Percentiles rank a stretch among this genome's conserved stretches.
phyloP scores from a whole-genome alignment of 139 green algal species.

The Tetraselmis striata region DNA sequence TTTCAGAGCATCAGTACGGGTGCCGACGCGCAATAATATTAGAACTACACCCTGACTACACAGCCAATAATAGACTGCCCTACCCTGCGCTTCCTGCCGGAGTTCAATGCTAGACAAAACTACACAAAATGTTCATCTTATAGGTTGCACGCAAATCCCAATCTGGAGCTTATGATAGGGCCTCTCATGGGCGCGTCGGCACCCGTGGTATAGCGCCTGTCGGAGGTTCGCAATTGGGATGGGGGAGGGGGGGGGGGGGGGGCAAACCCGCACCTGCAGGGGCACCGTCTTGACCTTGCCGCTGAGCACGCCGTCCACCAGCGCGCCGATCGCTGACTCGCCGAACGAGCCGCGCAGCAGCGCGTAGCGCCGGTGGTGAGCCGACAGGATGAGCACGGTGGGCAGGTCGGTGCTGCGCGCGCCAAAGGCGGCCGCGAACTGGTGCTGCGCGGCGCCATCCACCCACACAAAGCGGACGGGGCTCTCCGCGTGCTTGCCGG shows the following conservation, averaged over 20 bases:
- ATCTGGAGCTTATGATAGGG: no score
- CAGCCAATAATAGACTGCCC: no score
- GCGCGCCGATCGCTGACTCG: neutral
- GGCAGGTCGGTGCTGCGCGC: neutral
- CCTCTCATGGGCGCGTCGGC: no score
- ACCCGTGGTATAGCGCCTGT: no score
- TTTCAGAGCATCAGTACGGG: no score
- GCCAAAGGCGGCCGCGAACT: neutral
- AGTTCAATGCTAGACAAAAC: no score
- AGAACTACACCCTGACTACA: no score
- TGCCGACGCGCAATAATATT: no score
- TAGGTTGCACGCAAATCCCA: no score
- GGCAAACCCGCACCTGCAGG: conserved; percentile 1
- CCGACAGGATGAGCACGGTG: neutral
- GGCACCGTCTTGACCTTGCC: neutral
- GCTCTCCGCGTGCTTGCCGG: neutral
- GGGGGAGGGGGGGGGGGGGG: neutral
- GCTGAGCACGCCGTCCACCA: conserved; percentile 12
- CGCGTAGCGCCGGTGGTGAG: neutral
- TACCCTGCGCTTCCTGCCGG: no score
- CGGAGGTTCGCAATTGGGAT: neutral
- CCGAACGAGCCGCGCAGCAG: neutral
- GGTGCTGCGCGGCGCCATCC: neutral
- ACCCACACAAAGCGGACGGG: neutral
- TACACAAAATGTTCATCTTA: no score